phyloP scores from a whole-genome alignment of 129 eudicot species.

The Rutidosis leptorrhynchoides region DNA sequence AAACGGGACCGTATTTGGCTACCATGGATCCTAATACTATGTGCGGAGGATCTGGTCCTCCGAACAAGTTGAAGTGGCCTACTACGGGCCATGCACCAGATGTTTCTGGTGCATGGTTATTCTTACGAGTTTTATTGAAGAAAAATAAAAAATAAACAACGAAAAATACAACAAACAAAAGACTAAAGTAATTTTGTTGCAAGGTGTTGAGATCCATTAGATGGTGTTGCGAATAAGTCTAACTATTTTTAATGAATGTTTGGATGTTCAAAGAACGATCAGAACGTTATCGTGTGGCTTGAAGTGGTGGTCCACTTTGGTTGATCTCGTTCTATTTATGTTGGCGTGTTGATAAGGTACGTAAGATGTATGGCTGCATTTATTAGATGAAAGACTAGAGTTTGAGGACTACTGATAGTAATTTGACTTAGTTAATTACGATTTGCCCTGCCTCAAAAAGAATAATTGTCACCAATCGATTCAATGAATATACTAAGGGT shows the following conservation, averaged over 20 bases:
- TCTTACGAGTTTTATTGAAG: conserved; percentile 4
- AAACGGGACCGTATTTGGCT: background rate
- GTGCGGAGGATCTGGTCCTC: conserved; percentile 15
- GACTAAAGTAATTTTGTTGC: background rate
- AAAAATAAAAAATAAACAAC: background rate
- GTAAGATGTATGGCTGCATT: no score
- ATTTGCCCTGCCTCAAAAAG: no score
- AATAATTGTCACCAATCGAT: no score
- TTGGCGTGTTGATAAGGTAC: no score
- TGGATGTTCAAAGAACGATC: background rate
- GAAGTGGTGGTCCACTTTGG: no score
- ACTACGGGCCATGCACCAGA: conserved; percentile 7
- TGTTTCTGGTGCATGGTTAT: background rate
- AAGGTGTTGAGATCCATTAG: background rate
- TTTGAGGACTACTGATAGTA: no score
- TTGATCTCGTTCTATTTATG: no score
- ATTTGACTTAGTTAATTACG: no score
- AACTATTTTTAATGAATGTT: background rate
- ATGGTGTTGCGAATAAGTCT: background rate
- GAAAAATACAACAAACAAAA: background rate
- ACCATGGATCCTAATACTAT: conserved; percentile 6
- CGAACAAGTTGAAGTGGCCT: conserved; percentile 6
- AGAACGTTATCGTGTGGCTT: no score
- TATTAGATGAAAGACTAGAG: no score
- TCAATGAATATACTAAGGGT: no score